Base-by-base conservation (phyloP, 2,329 filamentous ascomycete genomes). In the Tothia fuscella region DNA sequence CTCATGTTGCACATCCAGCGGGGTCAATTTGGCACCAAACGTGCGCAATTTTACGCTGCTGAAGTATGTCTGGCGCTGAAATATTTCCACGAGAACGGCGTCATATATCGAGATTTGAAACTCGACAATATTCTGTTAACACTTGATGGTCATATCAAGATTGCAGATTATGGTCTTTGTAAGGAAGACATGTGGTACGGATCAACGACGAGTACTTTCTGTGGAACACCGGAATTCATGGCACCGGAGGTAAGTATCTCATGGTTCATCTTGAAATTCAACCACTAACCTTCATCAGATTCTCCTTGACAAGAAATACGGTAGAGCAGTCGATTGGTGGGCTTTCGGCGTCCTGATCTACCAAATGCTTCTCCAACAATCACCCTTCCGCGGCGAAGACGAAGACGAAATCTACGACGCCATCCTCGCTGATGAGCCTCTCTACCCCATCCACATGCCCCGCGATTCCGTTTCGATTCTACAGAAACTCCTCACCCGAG, bases 171-270 rank as follows among this genome's bases (percentile, higher is more conserved):
- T 60, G 91, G 91, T 76, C 76, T 98, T 37, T 98, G 93, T 69
- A 98, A 98, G 65, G 91, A 98, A 59, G 88, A 98, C 53, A 98
- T 98, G 91, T 98, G 89, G 88, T 98, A 93, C 58, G 87, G 87
- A 32, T 89, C 84, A 43, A 95, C 84, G 2, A 98, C 91, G 0
- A 89, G 88, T 65, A 98, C 91, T 6, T 98, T 98, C 69, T 98
- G 91, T 59, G 91, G 91, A 62, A 98, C 91, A n/a, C 91, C 91
- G 13, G 91, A 98, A 59, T 98, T 98, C 51, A 98, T 98, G 91
- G 91, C 91, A 6, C 91, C 91, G 6, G 91, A 98, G 71, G 86
- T 93, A 56, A 47, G 57, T 46, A 29, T 21, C 14, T 4, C 19
- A 20, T 34, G 7, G 71, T 55, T 68, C 14, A n/a, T 38, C 10